These are phyloP conservation scores for Chlorella vulgaris DNA, from an alignment of 139 green algal species.

Conservation along the genomic window DNA sequence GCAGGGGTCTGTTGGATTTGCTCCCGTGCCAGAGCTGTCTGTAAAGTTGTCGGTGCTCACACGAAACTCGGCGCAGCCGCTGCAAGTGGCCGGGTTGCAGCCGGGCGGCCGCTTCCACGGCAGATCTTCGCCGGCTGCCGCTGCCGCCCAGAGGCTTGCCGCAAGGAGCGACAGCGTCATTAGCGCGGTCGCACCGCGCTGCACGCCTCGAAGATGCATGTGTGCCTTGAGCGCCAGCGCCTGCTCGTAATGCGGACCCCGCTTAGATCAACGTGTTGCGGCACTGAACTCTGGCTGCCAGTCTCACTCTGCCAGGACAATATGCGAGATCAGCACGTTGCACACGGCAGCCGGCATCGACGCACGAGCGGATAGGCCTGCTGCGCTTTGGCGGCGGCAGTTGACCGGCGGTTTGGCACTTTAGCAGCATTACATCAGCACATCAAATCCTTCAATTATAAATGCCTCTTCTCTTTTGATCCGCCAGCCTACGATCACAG, in stretches of 20 bases:
- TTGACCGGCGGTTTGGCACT: no score
- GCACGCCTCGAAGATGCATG: neutral
- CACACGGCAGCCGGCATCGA: no score
- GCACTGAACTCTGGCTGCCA: neutral
- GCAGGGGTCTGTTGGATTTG: neutral
- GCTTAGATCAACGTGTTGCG: no score
- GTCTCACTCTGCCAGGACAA: neutral
- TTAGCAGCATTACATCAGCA: no score
- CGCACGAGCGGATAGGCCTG: no score
- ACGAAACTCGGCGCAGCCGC: neutral
- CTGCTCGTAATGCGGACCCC: no score
- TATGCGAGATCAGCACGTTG: no score
- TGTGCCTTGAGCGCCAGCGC: no score
- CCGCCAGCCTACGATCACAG: no score
- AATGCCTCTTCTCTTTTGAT: no score
- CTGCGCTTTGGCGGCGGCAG: no score
- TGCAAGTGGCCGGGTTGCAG: neutral
- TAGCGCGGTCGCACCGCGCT: neutral
- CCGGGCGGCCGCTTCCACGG: neutral
- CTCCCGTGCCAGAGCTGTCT: neutral
- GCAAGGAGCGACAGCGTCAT: neutral
- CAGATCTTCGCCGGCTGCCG: neutral
- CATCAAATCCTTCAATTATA: neutral
- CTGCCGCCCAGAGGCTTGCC: neutral
- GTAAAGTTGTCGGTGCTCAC: neutral